Conservation (phyloP, 441 rosid species). For the Populus hybrid region DNA sequence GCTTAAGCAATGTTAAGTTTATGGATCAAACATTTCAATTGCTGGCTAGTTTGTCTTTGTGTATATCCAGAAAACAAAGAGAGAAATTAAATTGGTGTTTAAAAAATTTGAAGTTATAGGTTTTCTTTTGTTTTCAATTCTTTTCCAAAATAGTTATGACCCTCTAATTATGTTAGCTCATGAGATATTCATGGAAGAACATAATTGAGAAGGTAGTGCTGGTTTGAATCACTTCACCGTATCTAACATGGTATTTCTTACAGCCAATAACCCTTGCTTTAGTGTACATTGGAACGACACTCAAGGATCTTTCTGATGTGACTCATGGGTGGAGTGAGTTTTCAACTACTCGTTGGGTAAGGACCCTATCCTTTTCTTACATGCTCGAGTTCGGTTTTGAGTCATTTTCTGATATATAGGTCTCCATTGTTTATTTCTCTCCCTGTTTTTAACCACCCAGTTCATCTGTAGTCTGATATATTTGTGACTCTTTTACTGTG, state of each 20-base stretch:
- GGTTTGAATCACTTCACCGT: background rate
- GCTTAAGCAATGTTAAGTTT: background rate
- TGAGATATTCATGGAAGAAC: background rate
- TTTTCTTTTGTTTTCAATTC: background rate
- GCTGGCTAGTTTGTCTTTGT: background rate
- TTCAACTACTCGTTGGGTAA: slow-evolving; percentile 83
- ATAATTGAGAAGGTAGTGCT: background rate
- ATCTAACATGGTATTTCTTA: slow-evolving; percentile 17
- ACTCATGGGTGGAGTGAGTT: slow-evolving; percentile 89
- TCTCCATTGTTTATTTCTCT: background rate
- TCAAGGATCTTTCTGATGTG: slow-evolving; percentile 93
- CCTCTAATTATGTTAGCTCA: background rate
- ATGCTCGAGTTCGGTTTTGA: background rate
- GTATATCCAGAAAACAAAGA: slow-evolving; percentile 1
- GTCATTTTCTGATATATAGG: background rate
- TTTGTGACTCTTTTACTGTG: slow-evolving; percentile 15
- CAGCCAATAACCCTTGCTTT: slow-evolving; percentile 94
- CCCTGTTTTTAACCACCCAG: background rate
- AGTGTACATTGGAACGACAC: slow-evolving; percentile 86
- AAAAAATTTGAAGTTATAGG: background rate
- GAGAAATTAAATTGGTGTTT: background rate
- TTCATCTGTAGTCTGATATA: slow-evolving; percentile 2
- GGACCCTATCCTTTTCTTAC: background rate
- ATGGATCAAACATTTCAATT: background rate
- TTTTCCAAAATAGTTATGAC: background rate